phyloP scores from a whole-genome alignment of 2,329 filamentous ascomycete species.

The Ceratocystis smalleyi region DNA sequence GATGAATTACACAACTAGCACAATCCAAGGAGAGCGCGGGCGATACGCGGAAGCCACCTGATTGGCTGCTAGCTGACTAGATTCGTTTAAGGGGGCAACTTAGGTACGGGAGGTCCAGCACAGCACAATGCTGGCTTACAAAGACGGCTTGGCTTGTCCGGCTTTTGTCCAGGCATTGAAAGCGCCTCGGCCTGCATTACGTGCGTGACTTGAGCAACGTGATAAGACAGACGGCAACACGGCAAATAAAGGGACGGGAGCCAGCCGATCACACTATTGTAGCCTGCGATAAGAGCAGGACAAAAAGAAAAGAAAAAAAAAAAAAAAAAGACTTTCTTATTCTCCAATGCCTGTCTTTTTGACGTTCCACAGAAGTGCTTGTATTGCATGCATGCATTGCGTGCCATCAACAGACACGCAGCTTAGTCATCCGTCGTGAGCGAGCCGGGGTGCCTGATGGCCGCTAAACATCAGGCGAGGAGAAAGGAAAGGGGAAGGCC shows the following conservation, averaged over 20 bases:
- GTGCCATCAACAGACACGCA: background rate
- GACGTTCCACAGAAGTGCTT: background rate
- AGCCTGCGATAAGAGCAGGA: too few relatives aligned
- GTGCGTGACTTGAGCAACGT: too few relatives aligned
- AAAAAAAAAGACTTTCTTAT: background rate
- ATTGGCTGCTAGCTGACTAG: background rate
- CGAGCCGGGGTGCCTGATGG: too few relatives aligned
- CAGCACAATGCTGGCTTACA: background rate
- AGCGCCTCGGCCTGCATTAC: too few relatives aligned
- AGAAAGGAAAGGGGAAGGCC: background rate
- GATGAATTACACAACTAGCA: background rate
- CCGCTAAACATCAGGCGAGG: too few relatives aligned
- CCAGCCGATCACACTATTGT: too few relatives aligned
- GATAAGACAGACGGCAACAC: too few relatives aligned
- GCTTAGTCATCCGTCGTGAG: background rate
- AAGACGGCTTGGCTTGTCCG: too few relatives aligned
- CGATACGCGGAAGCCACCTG: background rate
- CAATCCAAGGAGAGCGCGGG: background rate
- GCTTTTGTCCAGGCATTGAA: too few relatives aligned
- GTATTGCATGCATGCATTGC: background rate
- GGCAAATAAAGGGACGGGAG: too few relatives aligned
- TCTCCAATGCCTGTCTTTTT: background rate
- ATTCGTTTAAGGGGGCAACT: background rate
- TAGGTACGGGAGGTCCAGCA: background rate
- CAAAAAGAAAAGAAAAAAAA: too few relatives aligned